phyloP scores from a whole-genome alignment of 2,329 filamentous ascomycete genomes.

The Colletotrichum musae region DNA sequence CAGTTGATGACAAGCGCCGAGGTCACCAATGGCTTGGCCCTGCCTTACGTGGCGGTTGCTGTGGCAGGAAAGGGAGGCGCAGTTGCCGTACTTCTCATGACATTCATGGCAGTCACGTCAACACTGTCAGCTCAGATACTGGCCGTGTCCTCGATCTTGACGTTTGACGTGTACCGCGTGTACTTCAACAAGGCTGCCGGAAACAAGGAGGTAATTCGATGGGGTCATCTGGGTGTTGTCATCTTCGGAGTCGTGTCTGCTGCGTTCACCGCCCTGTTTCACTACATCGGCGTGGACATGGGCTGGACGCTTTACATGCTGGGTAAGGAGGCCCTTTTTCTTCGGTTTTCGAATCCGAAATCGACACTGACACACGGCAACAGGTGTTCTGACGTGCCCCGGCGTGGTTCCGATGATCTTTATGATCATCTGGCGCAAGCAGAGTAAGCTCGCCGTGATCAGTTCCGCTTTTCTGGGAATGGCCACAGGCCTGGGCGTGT shows the following conservation, averaged over 20 bases:
- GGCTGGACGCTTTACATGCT: too few relatives aligned
- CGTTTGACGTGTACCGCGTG: slow-evolving; percentile 67
- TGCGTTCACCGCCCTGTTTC: slow-evolving; percentile 65
- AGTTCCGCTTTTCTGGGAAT: too few relatives aligned
- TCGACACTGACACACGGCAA: too few relatives aligned
- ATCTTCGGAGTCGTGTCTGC: slow-evolving; percentile 66
- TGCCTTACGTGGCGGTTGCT: slow-evolving; percentile 79
- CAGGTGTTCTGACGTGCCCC: too few relatives aligned
- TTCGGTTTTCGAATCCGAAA: too few relatives aligned
- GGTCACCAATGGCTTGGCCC: slow-evolving; percentile 76
- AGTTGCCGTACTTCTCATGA: slow-evolving; percentile 75
- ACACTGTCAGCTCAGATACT: slow-evolving; percentile 67
- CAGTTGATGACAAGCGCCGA: slow-evolving; percentile 70
- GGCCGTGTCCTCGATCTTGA: slow-evolving; percentile 67
- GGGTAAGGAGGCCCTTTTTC: too few relatives aligned
- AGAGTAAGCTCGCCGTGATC: too few relatives aligned
- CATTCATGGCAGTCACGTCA: slow-evolving; percentile 83
- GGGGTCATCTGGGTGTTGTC: slow-evolving; percentile 67
- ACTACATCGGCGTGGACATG: slow-evolving; percentile 68
- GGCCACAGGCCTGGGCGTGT: too few relatives aligned
- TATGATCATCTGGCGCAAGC: too few relatives aligned
- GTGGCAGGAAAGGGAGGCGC: slow-evolving; percentile 80
- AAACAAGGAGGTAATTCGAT: slow-evolving; percentile 64
- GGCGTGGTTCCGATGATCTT: too few relatives aligned
- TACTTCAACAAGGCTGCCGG: slow-evolving; percentile 63